Evolutionary conservation across 345 rosid genomes (phyloP).

Genomic region (Acer campestre): DNA sequence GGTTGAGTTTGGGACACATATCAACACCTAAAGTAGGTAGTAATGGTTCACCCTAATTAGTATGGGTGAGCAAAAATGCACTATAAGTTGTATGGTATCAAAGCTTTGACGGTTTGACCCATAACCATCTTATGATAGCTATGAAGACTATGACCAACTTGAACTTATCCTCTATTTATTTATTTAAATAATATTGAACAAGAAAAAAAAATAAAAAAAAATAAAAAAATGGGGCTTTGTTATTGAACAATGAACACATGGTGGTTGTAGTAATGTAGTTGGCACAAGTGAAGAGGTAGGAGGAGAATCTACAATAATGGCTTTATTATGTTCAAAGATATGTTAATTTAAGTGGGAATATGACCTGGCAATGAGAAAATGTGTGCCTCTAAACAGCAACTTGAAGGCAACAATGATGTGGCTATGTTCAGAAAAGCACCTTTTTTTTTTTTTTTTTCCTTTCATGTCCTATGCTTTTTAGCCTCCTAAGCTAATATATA

Average conservation of each 20-base stretch:
- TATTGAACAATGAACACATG: too few relatives aligned
- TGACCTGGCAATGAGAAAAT: slow-evolving; percentile 16
- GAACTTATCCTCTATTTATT: neutral
- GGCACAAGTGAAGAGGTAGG: neutral
- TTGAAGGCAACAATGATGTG: neutral
- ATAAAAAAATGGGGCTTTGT: too few relatives aligned
- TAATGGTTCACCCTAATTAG: too few relatives aligned
- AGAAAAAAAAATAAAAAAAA: too few relatives aligned
- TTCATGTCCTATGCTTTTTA: too few relatives aligned
- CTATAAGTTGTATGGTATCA: too few relatives aligned
- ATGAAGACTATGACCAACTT: neutral
- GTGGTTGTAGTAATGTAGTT: neutral
- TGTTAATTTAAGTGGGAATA: slow-evolving; percentile 1
- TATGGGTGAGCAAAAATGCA: too few relatives aligned
- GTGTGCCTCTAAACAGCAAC: neutral
- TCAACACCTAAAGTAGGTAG: too few relatives aligned
- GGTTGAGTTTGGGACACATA: too few relatives aligned
- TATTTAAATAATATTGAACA: too few relatives aligned
- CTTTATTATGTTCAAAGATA: slow-evolving; percentile 29
- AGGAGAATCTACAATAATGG: slow-evolving; percentile 9
- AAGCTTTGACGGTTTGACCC: slow-evolving; percentile 1
- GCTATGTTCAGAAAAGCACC: neutral
- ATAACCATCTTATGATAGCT: neutral
- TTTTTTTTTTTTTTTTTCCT: neutral
- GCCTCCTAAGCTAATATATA: neutral